Evolutionary conservation across 768 basidiomycete genomes (phyloP).

Genomic region (Lyophyllum atratum): DNA sequence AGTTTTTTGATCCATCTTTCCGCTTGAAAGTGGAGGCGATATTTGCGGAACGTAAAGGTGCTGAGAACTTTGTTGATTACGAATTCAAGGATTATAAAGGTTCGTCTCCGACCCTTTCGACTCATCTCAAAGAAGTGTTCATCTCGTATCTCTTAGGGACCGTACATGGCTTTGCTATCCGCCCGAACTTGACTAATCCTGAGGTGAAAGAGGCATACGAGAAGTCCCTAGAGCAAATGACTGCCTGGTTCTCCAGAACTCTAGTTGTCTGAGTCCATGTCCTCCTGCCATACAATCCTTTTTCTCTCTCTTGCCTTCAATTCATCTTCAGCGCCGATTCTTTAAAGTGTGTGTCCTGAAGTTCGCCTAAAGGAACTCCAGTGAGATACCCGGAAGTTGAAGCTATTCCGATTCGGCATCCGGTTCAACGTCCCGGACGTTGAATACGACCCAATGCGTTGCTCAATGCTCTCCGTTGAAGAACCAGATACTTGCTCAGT

Average conservation of each 20-base stretch:
- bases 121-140: conserved; percentile 9
- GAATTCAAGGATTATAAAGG: conserved; percentile 26
- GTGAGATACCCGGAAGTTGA: too few relatives aligned
- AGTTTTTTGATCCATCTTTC: conserved; percentile 14
- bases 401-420: too few relatives aligned
- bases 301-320: background rate
- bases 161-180: conserved; percentile 26
- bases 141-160: conserved; percentile 18
- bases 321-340: too few relatives aligned
- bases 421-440: too few relatives aligned
- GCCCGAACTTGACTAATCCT: conserved; percentile 24
- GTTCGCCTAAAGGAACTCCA: too few relatives aligned
- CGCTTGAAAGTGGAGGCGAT: conserved; percentile 20
- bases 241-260: conserved; percentile 25
- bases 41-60: conserved; percentile 22
- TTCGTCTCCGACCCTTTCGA: conserved; percentile 18
- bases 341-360: too few relatives aligned
- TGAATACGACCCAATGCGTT: background rate
- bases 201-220: conserved; percentile 26
- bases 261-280: conserved; percentile 8
- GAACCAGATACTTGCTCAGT: too few relatives aligned
- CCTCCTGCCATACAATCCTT: conserved; percentile 18
- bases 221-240: conserved; percentile 24
- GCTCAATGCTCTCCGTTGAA: too few relatives aligned
- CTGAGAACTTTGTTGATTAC: conserved; percentile 20